Percentiles rank a stretch among this genome's conserved stretches.
Conservation (phyloP, 805 yeast species). For the Saccharomycopsis sp. region DNA sequence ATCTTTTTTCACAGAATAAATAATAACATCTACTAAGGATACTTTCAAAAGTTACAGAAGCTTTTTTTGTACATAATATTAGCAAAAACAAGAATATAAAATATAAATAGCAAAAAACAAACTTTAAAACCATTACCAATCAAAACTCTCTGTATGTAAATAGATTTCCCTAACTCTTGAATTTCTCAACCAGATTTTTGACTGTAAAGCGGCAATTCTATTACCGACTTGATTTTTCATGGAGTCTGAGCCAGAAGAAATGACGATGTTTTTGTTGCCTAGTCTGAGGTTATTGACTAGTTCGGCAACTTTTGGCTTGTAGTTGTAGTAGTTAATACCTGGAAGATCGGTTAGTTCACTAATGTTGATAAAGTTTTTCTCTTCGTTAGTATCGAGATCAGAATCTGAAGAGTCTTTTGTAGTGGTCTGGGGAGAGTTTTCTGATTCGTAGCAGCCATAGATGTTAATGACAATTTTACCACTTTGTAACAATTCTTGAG, state of each 20-base stretch:
- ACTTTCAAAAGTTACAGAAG: too few relatives aligned
- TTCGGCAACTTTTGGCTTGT: background rate
- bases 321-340: background rate
- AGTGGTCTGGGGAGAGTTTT: too few relatives aligned
- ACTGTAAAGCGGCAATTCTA: conserved; percentile 33
- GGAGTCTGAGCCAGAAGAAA: conserved; percentile 36
- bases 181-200: conserved; percentile 20
- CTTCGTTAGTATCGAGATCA: background rate
- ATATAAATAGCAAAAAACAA: too few relatives aligned
- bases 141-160: conserved; percentile 42
- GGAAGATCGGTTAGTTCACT: background rate
- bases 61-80: too few relatives aligned
- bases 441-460: conserved; percentile 21
- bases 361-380: conserved; percentile 14
- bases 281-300: conserved; percentile 4
- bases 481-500: too few relatives aligned
- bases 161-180: conserved; percentile 32
- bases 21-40: too few relatives aligned
- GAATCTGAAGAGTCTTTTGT: background rate
- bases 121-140: too few relatives aligned
- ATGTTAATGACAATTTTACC: conserved; percentile 20
- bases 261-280: conserved; percentile 29
- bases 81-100: too few relatives aligned
- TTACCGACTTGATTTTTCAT: conserved; percentile 31
- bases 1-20: too few relatives aligned